These are phyloP conservation scores for Hippophae gyantsensis DNA, from an alignment of 306 rosid species.

Conservation along the genomic window DNA sequence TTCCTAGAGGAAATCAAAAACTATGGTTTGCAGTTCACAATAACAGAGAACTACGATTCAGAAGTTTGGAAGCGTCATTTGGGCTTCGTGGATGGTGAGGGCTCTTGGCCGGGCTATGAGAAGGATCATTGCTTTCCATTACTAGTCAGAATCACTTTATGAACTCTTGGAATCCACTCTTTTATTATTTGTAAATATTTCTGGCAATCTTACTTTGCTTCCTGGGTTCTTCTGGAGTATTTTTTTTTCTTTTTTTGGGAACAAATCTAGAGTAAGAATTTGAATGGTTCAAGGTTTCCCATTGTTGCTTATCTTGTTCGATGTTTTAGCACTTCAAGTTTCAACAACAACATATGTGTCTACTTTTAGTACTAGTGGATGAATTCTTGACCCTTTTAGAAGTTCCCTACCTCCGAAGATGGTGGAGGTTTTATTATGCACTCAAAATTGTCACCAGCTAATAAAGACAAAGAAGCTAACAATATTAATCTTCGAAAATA, in stretches of 20 bases:
- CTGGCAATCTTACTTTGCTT: slow-evolving; percentile 3
- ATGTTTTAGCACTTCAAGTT: too few relatives aligned
- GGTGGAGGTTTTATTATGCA: too few relatives aligned
- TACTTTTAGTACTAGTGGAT: too few relatives aligned
- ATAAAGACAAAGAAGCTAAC: too few relatives aligned
- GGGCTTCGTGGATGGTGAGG: slow-evolving; percentile 39
- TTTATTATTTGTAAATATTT: slow-evolving; percentile 2
- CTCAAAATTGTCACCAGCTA: too few relatives aligned
- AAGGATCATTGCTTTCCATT: slow-evolving; percentile 73
- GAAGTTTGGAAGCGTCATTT: slow-evolving; percentile 60
- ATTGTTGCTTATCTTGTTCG: too few relatives aligned
- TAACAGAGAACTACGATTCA: slow-evolving; percentile 51
- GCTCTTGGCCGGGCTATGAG: slow-evolving; percentile 60
- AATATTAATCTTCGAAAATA: too few relatives aligned
- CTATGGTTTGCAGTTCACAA: slow-evolving; percentile 43
- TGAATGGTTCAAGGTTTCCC: neutral
- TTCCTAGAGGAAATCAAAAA: slow-evolving; percentile 53
- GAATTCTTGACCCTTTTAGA: too few relatives aligned
- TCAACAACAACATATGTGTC: too few relatives aligned
- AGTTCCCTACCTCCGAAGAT: too few relatives aligned
- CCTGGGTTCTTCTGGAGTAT: neutral
- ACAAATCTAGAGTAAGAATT: neutral
- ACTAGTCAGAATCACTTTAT: slow-evolving; percentile 52
- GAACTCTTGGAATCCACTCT: slow-evolving; percentile 21
- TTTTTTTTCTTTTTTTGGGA: too few relatives aligned